Conservation (phyloP, 495 filamentous ascomycete species). For the Parachaetomium inaequale region DNA sequence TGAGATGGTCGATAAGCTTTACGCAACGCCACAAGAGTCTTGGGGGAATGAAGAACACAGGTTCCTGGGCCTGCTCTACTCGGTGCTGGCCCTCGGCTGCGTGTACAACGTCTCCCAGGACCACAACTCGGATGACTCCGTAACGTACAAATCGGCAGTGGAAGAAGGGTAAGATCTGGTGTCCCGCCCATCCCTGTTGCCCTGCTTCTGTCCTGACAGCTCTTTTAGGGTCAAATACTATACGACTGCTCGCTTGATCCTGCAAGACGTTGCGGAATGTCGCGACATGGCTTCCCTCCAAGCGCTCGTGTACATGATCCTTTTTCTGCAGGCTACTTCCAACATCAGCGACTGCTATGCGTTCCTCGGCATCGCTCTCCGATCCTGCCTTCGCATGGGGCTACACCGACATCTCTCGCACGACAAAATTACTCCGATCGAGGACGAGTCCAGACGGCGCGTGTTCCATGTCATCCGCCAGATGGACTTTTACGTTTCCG, state of each 20-base stretch:
- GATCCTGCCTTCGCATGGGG: constrained; percentile 80
- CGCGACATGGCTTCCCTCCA: constrained; percentile 82
- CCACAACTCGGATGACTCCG: constrained; percentile 22
- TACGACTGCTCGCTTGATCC: constrained; percentile 63
- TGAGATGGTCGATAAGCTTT: constrained; percentile 71
- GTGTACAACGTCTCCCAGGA: constrained; percentile 64
- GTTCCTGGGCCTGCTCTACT: constrained; percentile 80
- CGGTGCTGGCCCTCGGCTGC: constrained; percentile 79
- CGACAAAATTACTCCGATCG: constrained; percentile 74
- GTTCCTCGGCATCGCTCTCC: constrained; percentile 84
- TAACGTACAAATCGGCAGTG: constrained; percentile 64
- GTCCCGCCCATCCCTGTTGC: background rate
- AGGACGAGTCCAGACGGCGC: constrained; percentile 76
- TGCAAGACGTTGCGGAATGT: constrained; percentile 89
- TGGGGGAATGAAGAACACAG: constrained; percentile 71
- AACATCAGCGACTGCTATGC: constrained; percentile 92
- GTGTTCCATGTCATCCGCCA: constrained; percentile 90
- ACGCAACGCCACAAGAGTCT: constrained; percentile 64
- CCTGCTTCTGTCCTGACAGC: constrained; percentile 18
- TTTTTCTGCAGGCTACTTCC: constrained; percentile 87
- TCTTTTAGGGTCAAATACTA: constrained; percentile 74
- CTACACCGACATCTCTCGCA: constrained; percentile 73
- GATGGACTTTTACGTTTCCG: constrained; percentile 92
- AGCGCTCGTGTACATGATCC: constrained; percentile 84
- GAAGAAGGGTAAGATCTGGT: constrained; percentile 65